Base-by-base conservation (phyloP, 2,329 filamentous ascomycete species). In the Paecilomyces fulvus region DNA sequence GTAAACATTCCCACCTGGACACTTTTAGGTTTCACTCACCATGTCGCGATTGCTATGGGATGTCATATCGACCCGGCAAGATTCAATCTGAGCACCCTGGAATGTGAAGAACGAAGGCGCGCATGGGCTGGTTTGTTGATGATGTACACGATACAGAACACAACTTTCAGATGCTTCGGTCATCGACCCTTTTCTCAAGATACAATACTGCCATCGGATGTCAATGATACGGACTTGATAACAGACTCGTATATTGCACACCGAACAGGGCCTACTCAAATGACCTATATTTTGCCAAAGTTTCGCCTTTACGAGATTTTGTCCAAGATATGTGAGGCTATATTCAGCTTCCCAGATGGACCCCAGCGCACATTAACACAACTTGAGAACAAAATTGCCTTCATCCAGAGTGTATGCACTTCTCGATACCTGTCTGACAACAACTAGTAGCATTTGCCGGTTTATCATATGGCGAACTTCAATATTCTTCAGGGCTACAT, bases 31-130 rank as follows among this genome's bases (percentile, higher is more conserved):
- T 66, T 72, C 33, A 70, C 72, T 2, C 67, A 73, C 48, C 68
- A 76, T 54, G 68, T 74, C 46, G 71, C 72, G n/a, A 68, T 74
- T 37, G 68, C 68, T 0, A 72, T 76, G 64, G 73, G 73, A 6
- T 75, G 72, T 43, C 73, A 76, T 57, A 62, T 76, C 11, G 73
- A 76, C 50, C 72, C 73, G 9, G 67, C 70, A 20, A 61, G 66
- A 31, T 73, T 75, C 33, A 58, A 59, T 1, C 61, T 76, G 1
- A 66, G 66, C 11, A 57, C 65, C 1, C 64, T 76, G 5, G 68
- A 73, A 59, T 65, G 67, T 11, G 73, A 76, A 58, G 68, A 75
- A 56, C 64, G 73, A 49, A 67, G 73, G 17, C 67, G 73, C 20
- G 68, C 67, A 23, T 76, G 73, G 73, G 66, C 70, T 3, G 73